These are phyloP conservation scores for Suhomyces sp. DNA, from an alignment of 805 yeast genomes.

Conservation along the genomic window DNA sequence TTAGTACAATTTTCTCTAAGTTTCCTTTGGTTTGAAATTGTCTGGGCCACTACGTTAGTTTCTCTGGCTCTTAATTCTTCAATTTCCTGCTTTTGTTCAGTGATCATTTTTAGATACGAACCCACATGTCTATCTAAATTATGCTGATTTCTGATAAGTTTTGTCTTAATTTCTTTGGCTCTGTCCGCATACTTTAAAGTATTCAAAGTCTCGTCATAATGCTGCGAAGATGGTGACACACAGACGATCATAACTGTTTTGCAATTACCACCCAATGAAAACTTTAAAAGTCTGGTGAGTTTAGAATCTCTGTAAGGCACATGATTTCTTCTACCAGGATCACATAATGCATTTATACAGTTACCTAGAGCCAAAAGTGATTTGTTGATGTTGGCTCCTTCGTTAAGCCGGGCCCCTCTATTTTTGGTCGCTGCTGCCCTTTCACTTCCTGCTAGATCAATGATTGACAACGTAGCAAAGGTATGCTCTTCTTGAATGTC, in stretches of 20 bases:
- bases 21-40: constrained; percentile 32
- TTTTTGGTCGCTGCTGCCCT: constrained; percentile 88
- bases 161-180: constrained; percentile 88
- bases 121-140: constrained; percentile 82
- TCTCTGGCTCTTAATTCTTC: constrained; percentile 64
- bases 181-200: constrained; percentile 89
- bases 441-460: constrained; percentile 94
- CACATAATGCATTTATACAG: constrained; percentile 90
- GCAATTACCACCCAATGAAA: constrained; percentile 91
- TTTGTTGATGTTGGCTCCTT: constrained; percentile 92
- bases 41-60: constrained; percentile 37
- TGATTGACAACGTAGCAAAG: constrained; percentile 78
- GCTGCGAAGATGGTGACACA: constrained; percentile 79
- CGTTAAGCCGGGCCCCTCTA: constrained; percentile 75
- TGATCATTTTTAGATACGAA: constrained; percentile 77
- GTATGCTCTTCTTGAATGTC: constrained; percentile 67
- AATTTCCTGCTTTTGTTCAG: constrained; percentile 75
- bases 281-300: constrained; percentile 79
- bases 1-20: constrained; percentile 40
- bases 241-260: constrained; percentile 96
- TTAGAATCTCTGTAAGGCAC: constrained; percentile 92
- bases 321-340: constrained; percentile 63
- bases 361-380: constrained; percentile 88
- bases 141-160: constrained; percentile 68
- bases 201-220: constrained; percentile 90